Conservation (phyloP, 179 eudicot genomes). For the Heliamphora pulchella region DNA sequence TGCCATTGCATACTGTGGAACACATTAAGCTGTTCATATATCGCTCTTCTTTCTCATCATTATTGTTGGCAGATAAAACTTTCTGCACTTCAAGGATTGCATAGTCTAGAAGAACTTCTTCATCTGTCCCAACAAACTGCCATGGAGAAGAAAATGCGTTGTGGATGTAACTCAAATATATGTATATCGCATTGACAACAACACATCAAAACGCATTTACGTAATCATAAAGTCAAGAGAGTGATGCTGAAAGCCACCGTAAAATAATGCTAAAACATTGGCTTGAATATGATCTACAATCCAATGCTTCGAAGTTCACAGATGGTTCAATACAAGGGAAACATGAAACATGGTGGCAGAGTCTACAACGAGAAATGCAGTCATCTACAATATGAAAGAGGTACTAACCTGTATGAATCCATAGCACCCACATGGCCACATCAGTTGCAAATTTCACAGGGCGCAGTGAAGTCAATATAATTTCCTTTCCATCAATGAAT, state of each 20-base stretch:
- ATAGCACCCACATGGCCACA: too few relatives aligned
- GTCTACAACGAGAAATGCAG: background rate
- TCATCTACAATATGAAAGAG: background rate
- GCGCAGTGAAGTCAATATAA: background rate
- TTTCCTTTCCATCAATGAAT: background rate
- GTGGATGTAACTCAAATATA: background rate
- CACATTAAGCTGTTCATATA: slow-evolving; percentile 40
- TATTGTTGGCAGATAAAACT: slow-evolving; percentile 35
- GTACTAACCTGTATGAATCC: background rate
- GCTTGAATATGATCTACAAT: background rate
- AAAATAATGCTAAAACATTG: background rate
- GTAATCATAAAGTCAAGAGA: background rate
- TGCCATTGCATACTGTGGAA: slow-evolving; percentile 36
- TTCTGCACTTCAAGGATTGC: slow-evolving; percentile 51
- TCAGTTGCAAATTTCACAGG: background rate
- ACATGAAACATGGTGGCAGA: background rate
- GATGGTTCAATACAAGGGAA: background rate
- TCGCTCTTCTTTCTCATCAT: slow-evolving; percentile 36
- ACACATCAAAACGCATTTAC: background rate
- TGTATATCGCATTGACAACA: background rate
- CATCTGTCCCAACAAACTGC: slow-evolving; percentile 73
- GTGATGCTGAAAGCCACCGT: background rate
- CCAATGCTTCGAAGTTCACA: background rate
- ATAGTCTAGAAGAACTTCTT: slow-evolving; percentile 48
- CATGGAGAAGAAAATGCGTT: slow-evolving; percentile 23